Evolutionary conservation across 176 grass and related monocot genomes (phyloP).

Genomic region (Oryza australiensis): DNA sequence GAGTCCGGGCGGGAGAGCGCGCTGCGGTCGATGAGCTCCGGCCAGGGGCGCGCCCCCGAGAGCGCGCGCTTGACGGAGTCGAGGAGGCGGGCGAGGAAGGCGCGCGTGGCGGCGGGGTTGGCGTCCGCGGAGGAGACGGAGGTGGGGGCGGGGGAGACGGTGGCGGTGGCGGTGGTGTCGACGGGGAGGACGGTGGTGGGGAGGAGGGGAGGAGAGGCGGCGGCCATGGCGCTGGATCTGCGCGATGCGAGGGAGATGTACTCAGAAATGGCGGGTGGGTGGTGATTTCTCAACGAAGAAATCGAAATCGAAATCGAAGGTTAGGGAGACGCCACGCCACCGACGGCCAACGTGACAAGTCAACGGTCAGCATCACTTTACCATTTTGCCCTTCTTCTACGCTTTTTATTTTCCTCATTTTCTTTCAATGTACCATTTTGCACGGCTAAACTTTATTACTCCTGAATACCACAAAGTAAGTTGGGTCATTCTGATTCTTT

Average conservation of each 20-base stretch:
- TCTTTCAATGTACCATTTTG: neutral
- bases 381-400: neutral
- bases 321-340: neutral
- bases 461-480: too few relatives aligned
- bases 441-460: too few relatives aligned
- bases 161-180: neutral
- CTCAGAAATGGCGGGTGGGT: neutral
- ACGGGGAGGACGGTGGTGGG: constrained; percentile 13
- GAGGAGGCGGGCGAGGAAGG: constrained; percentile 37
- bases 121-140: neutral
- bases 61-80: constrained; percentile 32
- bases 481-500: too few relatives aligned
- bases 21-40: constrained; percentile 46
- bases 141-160: neutral
- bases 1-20: constrained; percentile 49
- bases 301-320: too few relatives aligned
- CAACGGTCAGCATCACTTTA: neutral
- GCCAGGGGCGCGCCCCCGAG: constrained; percentile 41
- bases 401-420: neutral
- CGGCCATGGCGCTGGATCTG: constrained; percentile 12
- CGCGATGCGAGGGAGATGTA: neutral
- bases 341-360: neutral
- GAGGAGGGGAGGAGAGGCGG: constrained; percentile 24
- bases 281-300: neutral
- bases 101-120: constrained; percentile 21